Evolutionary conservation across 257 asterid genomes (phyloP).

Genomic region (Primulina tabacum): DNA sequence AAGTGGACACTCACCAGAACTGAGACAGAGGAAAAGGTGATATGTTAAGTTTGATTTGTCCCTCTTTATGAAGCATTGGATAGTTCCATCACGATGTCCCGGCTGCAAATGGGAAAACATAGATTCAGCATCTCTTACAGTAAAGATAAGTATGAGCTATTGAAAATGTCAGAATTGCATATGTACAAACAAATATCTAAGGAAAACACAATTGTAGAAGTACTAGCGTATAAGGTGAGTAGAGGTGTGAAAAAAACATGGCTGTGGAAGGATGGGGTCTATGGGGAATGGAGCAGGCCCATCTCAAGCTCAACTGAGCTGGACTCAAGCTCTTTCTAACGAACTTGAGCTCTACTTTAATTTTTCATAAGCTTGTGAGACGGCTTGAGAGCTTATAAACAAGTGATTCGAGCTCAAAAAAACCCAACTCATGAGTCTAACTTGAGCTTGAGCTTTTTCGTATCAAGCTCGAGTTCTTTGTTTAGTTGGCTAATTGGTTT

Average conservation of each 20-base stretch:
- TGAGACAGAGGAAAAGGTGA: constrained; percentile 59
- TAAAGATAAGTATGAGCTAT: constrained; percentile 8
- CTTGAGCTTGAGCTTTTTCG: background rate
- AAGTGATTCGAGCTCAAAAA: background rate
- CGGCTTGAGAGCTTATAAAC: too few species aligned
- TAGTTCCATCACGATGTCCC: constrained; percentile 59
- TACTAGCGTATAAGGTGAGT: background rate
- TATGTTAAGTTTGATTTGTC: constrained; percentile 56
- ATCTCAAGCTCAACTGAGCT: background rate
- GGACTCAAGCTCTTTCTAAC: background rate
- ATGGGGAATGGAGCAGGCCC: background rate
- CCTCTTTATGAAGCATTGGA: constrained; percentile 70
- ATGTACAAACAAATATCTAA: background rate
- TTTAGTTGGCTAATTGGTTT: background rate
- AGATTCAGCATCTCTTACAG: constrained; percentile 6
- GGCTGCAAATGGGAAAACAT: constrained; percentile 35
- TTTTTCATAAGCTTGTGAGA: background rate
- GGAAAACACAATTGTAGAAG: background rate
- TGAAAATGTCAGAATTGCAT: constrained; percentile 1
- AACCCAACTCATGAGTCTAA: background rate
- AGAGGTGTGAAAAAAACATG: too few species aligned
- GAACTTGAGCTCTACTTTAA: background rate
- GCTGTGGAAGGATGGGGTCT: background rate
- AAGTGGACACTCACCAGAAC: constrained; percentile 43
- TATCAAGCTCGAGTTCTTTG: background rate